Evolutionary conservation across 257 asterid genomes (phyloP), one percentile per base, ranked within the genome.

Genomic region (Penstemon davidsonii): DNA sequence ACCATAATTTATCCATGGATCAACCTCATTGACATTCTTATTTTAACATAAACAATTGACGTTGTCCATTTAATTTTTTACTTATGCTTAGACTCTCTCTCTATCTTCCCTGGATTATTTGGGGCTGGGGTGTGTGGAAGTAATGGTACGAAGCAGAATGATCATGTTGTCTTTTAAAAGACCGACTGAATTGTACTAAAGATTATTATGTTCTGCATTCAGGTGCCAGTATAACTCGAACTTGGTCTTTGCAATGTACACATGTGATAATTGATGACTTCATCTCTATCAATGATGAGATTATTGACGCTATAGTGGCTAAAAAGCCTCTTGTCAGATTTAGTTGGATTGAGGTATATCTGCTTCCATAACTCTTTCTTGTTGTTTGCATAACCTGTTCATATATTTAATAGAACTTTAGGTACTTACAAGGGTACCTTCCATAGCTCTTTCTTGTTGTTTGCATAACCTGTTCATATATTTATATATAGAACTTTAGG

Each of bases 281-380:
- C 65, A 75, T 70, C 59, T 78, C 87, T 70, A 56, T 90, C 47
- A 81, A 68, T 41, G 83, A 86, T 74, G 95, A 83, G 44, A 63
- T 81, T 57, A 47, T 86, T 68, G 90, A 91, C 69, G 85, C 96
- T 68, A 74, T 88, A 60, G 77, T 80, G 62, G 89, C 91, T 57
- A 83, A 78, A 76, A 84, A 80, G 72, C 83, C 85, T 62, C 73
- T 88, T 69, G 78, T 85, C 71, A 68, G 70, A 45, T 70, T 55
- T 74, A 78, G 81, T 68, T 94, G 99, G 99, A 66, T 87, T 58
- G 96, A 91, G 96, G 98, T 92, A 88, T 11, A 51, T 13, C 66
- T 49, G 54, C 8, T 4, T 49, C n/a, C 8, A 0, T 11, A 13
- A 13, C 4, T 9, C 12, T 6, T 6, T 12, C 11, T 9, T 49